Conservation (phyloP, 768 basidiomycete species). For the Rubroboletus satanas region DNA sequence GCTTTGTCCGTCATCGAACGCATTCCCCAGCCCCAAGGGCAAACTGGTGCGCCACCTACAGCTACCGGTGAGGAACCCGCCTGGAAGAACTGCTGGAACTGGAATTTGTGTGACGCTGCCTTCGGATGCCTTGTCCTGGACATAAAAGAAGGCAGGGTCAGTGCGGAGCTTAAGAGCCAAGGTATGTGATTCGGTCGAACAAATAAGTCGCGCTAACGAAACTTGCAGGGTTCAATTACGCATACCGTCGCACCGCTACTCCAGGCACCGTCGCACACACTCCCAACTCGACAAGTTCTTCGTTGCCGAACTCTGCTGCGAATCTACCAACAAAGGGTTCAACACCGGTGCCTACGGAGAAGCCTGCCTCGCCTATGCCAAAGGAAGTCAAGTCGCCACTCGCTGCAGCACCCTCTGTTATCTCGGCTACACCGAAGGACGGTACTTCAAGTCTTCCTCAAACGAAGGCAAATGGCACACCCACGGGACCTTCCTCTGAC, state of each 20-base stretch:
- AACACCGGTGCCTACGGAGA: conserved; percentile 34
- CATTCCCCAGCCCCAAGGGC: conserved; percentile 54
- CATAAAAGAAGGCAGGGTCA: conserved; percentile 87
- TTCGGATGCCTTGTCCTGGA: conserved; percentile 87
- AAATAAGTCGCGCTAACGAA: conserved; percentile 4
- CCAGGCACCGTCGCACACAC: conserved; percentile 51
- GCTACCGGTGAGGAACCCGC: conserved; percentile 78
- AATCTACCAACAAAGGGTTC: conserved; percentile 33
- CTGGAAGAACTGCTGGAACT: conserved; percentile 99
- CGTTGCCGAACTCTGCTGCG: conserved; percentile 41
- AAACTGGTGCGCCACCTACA: conserved; percentile 38
- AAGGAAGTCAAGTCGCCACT: conserved; percentile 35
- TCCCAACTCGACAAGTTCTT: conserved; percentile 52
- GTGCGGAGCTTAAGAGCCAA: conserved; percentile 88
- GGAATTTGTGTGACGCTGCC: conserved; percentile 96
- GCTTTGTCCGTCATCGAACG: conserved; percentile 81
- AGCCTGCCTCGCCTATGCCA: conserved; percentile 31
- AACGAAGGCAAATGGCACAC: conserved; percentile 31
- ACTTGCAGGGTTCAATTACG: conserved; percentile 85
- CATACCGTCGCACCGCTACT: conserved; percentile 74
- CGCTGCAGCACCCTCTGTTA: conserved; percentile 34
- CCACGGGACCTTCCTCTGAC: conserved; percentile 36
- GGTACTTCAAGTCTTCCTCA: conserved; percentile 34
- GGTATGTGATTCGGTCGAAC: conserved; percentile 44
- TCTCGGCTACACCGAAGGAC: conserved; percentile 31